Evolutionary conservation across 148 eudicot species (phyloP).

Genomic region (Simmondsia chinensis): DNA sequence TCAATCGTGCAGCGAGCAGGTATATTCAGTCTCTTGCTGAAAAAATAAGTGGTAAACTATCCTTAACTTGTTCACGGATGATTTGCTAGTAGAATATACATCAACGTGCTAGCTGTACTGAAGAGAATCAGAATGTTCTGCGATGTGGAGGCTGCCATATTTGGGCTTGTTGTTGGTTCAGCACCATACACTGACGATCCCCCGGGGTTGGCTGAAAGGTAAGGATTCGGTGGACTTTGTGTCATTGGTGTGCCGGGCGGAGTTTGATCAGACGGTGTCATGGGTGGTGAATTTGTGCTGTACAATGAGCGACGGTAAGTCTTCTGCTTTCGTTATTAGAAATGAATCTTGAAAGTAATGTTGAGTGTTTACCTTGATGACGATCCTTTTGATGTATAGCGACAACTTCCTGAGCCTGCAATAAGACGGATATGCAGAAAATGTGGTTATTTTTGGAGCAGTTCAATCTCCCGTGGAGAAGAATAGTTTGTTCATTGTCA

Average conservation of each 20-base stretch:
- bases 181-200: conserved; percentile 35
- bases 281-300: conserved; percentile 31
- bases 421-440: conserved; percentile 3
- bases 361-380: conserved; percentile 26
- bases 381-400: conserved; percentile 33
- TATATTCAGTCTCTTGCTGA: conserved; percentile 18
- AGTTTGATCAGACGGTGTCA: conserved; percentile 34
- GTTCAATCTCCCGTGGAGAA: neutral
- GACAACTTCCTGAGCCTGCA: conserved; percentile 84
- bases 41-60: conserved; percentile 15
- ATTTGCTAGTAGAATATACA: conserved; percentile 26
- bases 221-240: conserved; percentile 23
- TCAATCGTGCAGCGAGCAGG: conserved; percentile 12
- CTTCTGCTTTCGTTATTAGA: neutral
- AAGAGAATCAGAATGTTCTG: conserved; percentile 27
- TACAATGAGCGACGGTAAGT: conserved; percentile 4
- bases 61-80: conserved; percentile 22
- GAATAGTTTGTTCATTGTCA: neutral
- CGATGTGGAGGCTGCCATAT: conserved; percentile 30
- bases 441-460: neutral
- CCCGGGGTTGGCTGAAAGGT: conserved; percentile 21
- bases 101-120: conserved; percentile 26
- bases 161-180: conserved; percentile 72
- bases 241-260: conserved; percentile 28
- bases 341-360: neutral